Evolutionary conservation across 2,329 filamentous ascomycete genomes (phyloP).

Genomic region (Calonectria ilicicola): DNA sequence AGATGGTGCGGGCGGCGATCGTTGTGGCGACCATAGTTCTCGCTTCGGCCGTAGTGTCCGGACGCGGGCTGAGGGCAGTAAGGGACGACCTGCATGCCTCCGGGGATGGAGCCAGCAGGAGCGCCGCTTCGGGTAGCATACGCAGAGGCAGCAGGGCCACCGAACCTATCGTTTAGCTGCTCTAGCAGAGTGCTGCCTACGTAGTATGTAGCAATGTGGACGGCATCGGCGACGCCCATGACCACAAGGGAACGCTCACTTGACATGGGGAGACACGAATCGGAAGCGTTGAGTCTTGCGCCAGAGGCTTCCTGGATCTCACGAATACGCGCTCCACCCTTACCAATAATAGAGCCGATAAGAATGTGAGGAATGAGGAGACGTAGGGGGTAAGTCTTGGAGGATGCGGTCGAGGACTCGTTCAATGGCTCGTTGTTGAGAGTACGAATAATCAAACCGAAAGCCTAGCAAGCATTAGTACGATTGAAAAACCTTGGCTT

Average conservation of each 20-base stretch:
- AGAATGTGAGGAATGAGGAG: conserved; percentile 96
- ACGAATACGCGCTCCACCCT: conserved; percentile 93
- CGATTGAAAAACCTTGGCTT: not conserved
- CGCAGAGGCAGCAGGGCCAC: conserved; percentile 94
- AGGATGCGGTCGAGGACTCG: conserved; percentile 88
- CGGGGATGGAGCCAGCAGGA: conserved; percentile 91
- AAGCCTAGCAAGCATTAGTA: conserved; percentile 72
- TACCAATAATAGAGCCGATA: conserved; percentile 98
- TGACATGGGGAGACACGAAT: conserved; percentile 92
- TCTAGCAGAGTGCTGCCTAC: conserved; percentile 98
- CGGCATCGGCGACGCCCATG: conserved; percentile 96
- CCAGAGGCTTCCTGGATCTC: conserved; percentile 99
- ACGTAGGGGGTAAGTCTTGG: conserved; percentile 96
- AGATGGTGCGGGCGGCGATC: conserved; percentile 80
- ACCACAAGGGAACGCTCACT: conserved; percentile 98
- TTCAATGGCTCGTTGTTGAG: conserved; percentile 96
- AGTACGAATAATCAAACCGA: conserved; percentile 97
- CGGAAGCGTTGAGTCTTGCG: conserved; percentile 94
- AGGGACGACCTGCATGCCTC: conserved; percentile 99
- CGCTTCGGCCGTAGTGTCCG: conserved; percentile 91
- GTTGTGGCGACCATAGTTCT: conserved; percentile 82
- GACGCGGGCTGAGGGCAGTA: conserved; percentile 94
- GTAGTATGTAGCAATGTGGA: conserved; percentile 99
- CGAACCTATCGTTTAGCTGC: conserved; percentile 96
- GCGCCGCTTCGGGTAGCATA: conserved; percentile 96